A percentile compares a stretch with the other conserved stretches of the same genome.
phyloP scores from a whole-genome alignment of 257 asterid genomes.

The Echium plantagineum region DNA sequence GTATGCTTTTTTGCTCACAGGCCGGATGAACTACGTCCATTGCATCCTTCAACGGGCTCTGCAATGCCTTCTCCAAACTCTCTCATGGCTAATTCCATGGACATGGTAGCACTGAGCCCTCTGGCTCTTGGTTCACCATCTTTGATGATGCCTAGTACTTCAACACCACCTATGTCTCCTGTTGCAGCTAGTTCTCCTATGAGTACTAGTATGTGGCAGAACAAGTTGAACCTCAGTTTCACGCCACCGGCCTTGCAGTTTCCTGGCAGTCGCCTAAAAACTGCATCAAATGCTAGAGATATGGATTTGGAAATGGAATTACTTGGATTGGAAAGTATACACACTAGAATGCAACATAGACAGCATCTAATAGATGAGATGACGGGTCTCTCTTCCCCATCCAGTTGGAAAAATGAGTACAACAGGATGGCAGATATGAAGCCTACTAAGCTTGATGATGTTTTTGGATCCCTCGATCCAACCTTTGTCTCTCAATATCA shows the following conservation, averaged over 20 bases:
- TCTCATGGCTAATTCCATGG: slow-evolving; percentile 9
- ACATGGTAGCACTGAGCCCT: slow-evolving; percentile 1
- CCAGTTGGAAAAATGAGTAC: not conserved
- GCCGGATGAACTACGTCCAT: slow-evolving; percentile 11
- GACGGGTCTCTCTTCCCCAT: slow-evolving; percentile 1
- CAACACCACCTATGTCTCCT: slow-evolving; percentile 2
- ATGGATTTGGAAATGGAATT: slow-evolving; percentile 8
- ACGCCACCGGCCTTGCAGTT: slow-evolving; percentile 4
- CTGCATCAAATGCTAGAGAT: slow-evolving; percentile 2
- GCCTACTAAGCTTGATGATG: slow-evolving; percentile 4
- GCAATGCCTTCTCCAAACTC: slow-evolving; percentile 10
- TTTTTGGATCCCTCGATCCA: slow-evolving; percentile 1
- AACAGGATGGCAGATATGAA: not conserved
- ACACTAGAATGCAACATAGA: slow-evolving; percentile 4
- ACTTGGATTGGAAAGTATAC: slow-evolving; percentile 5
- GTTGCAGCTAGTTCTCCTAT: not conserved
- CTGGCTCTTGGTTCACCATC: slow-evolving; percentile 1
- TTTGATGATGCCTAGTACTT: slow-evolving; percentile 1
- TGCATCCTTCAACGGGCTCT: slow-evolving; percentile 12
- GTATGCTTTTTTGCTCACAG: slow-evolving; percentile 16
- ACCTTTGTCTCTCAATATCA: not conserved
- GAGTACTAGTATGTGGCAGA: not conserved
- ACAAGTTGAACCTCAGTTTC: not conserved
- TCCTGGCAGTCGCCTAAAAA: slow-evolving; percentile 4
- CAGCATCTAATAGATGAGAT: slow-evolving; percentile 9